Conservation (phyloP, 805 yeast species). For the Schizosaccharomyces cryophilus region DNA sequence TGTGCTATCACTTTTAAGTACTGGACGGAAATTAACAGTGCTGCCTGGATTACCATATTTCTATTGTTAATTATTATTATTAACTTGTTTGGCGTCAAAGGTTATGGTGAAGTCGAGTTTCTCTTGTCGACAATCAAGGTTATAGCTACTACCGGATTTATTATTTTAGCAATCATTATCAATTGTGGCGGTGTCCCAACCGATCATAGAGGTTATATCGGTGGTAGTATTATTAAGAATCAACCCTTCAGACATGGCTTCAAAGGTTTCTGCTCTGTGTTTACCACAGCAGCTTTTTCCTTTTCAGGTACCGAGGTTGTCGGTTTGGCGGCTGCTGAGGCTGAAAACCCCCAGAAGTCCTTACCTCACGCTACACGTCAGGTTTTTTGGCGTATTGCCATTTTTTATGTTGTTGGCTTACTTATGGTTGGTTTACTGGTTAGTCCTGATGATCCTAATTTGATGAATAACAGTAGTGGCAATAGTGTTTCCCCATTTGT, state of each 20-base stretch:
- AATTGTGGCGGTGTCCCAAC: constrained; percentile 40
- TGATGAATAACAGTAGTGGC: constrained; percentile 23
- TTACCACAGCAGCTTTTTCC: constrained; percentile 52
- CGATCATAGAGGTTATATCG: constrained; percentile 39
- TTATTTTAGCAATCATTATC: constrained; percentile 32
- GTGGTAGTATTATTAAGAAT: constrained; percentile 35
- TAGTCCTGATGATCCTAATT: constrained; percentile 29
- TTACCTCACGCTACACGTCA: constrained; percentile 57
- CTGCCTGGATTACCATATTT: constrained; percentile 32
- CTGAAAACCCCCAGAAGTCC: constrained; percentile 38
- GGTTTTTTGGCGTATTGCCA: constrained; percentile 61
- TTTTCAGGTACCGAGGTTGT: constrained; percentile 54
- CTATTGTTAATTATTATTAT: constrained; percentile 26
- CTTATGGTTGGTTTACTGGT: constrained; percentile 42
- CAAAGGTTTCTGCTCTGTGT: constrained; percentile 50
- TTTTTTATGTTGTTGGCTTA: constrained; percentile 40
- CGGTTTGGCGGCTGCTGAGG: constrained; percentile 58
- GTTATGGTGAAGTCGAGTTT: constrained; percentile 50
- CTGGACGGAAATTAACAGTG: constrained; percentile 28
- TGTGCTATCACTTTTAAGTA: constrained; percentile 31
- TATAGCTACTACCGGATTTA: constrained; percentile 32
- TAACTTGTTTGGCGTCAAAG: constrained; percentile 31
- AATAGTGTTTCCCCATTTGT: constrained; percentile 46
- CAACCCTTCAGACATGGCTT: constrained; percentile 32
- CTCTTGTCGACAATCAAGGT: constrained; percentile 34